Evolutionary conservation across 352 stramenopile species (phyloP), one percentile per base, ranked within the genome.

Genomic region (Blastocystis sp.): DNA sequence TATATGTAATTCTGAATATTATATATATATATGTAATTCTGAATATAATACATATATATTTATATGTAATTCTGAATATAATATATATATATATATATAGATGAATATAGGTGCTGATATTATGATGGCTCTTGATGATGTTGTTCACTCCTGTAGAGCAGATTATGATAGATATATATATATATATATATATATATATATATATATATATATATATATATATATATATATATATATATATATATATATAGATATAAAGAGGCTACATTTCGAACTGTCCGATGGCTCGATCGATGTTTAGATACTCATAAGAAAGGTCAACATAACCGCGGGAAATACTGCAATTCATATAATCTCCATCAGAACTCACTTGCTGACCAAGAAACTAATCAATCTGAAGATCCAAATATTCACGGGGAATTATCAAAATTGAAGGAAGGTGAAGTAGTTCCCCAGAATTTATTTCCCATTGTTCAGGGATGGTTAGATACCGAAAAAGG

Each of bases 101-200:
- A 94, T 94, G 68, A 73, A 80, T 42, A 95, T 96, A 69, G 86
- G 86, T 44, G 77, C 82, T 1, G 86, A 96, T 68, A 93, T 96
- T 59, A 94, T 96, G 54, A 96, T 96, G 86, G 81, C 84, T 40
- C 70, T 96, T 21, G 88, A 96, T 72, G 87, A 96, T 72, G 86
- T 95, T 4, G 82, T 94, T 4, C 83, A 79, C 31, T 90, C 75
- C 42, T 77, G 93, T 21, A 71, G 70, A 11, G 71, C 77, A 43
- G 80, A 94, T 65, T 67, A 80, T n/a, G 74, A 72, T 35, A 73
- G 86, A 21, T n/a, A n/a, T n/a, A n/a, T n/a, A n/a, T n/a, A n/a
- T n/a, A n/a, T n/a, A n/a, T n/a, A n/a, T n/a, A n/a, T n/a, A n/a
- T n/a, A n/a, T n/a, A n/a, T n/a, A n/a, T n/a, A n/a, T n/a, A n/a